A percentile compares a stretch with the other conserved stretches of the same genome.
phyloP scores from a whole-genome alignment of 2,329 filamentous ascomycete genomes.

The Gremmenia infestans region DNA sequence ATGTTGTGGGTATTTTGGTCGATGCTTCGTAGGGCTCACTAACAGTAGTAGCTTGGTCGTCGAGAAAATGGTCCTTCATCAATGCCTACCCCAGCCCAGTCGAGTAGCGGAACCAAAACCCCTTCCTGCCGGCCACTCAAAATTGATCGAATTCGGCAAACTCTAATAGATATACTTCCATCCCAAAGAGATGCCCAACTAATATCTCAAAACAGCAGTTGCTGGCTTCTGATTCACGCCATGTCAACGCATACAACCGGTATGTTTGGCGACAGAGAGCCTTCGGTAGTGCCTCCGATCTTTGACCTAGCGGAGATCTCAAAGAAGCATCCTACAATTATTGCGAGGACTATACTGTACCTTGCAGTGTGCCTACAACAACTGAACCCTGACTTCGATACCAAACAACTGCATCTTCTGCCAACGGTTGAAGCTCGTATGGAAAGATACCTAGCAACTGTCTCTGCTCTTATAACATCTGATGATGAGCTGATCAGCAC shows the following conservation, averaged over 20 bases:
- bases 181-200: slow-evolving; percentile 25
- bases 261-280: slow-evolving; percentile 1
- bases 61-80: slow-evolving; percentile 17
- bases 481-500: slow-evolving; percentile 37
- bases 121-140: slow-evolving; percentile 20
- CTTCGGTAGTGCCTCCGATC: slow-evolving; percentile 2
- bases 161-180: slow-evolving; percentile 26
- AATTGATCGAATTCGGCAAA: slow-evolving; percentile 24
- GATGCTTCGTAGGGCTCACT: not conserved
- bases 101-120: slow-evolving; percentile 6
- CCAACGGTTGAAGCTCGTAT: slow-evolving; percentile 22
- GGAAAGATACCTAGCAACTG: slow-evolving; percentile 24
- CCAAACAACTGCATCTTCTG: slow-evolving; percentile 15
- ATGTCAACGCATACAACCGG: slow-evolving; percentile 9
- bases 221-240: slow-evolving; percentile 25
- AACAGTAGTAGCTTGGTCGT: slow-evolving; percentile 22
- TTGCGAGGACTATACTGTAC: slow-evolving; percentile 26
- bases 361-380: slow-evolving; percentile 29
- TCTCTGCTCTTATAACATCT: slow-evolving; percentile 19
- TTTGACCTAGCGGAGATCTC: slow-evolving; percentile 22
- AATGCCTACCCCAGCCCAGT: slow-evolving; percentile 19
- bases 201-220: slow-evolving; percentile 21
- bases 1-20: slow-evolving; percentile 18
- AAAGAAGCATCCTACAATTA: slow-evolving; percentile 22
- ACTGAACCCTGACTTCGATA: slow-evolving; percentile 23